Percentiles rank a stretch among this genome's conserved stretches.
phyloP scores from a whole-genome alignment of 352 stramenopile species.

The Phytopythium oedochilum region DNA sequence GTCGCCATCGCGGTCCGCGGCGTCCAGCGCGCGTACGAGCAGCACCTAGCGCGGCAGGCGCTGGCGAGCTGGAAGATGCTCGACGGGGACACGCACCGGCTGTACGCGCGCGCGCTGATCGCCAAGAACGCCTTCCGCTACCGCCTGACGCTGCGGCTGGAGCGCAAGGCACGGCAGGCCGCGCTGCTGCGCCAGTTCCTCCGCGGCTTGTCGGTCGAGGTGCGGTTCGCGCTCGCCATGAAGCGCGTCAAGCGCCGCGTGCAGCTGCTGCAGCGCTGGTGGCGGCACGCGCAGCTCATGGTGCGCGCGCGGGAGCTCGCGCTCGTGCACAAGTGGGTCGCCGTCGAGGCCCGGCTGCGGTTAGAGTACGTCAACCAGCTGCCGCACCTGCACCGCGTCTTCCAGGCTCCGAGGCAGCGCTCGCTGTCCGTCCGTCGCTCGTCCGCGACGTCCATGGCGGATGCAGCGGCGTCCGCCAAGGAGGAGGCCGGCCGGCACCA shows the following conservation, averaged over 20 bases:
- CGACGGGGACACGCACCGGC: constrained; percentile 13
- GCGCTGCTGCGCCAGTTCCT: constrained; percentile 38
- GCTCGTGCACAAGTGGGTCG: constrained; percentile 49
- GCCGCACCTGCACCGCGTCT: constrained; percentile 48
- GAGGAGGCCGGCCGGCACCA: background rate
- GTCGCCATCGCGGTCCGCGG: constrained; percentile 16
- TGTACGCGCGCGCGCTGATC: constrained; percentile 29
- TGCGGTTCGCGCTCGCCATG: constrained; percentile 62
- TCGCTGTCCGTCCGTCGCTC: background rate
- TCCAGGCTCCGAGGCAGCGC: constrained; percentile 25
- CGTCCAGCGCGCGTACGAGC: constrained; percentile 18
- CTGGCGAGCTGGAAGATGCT: constrained; percentile 39
- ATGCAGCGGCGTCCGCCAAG: too few species aligned
- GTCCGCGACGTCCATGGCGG: too few species aligned
- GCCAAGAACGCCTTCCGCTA: constrained; percentile 27
- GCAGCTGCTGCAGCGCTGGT: constrained; percentile 56
- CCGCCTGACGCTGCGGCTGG: constrained; percentile 34
- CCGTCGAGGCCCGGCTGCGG: constrained; percentile 35
- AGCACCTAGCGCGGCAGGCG: constrained; percentile 23
- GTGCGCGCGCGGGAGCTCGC: constrained; percentile 44
- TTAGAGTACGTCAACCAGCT: constrained; percentile 50
- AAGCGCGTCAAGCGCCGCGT: constrained; percentile 48
- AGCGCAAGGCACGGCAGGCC: constrained; percentile 26
- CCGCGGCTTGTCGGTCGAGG: constrained; percentile 43
- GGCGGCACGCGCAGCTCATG: constrained; percentile 50